phyloP scores from a whole-genome alignment of 139 green algal genomes.

The Asterochloris erici region DNA sequence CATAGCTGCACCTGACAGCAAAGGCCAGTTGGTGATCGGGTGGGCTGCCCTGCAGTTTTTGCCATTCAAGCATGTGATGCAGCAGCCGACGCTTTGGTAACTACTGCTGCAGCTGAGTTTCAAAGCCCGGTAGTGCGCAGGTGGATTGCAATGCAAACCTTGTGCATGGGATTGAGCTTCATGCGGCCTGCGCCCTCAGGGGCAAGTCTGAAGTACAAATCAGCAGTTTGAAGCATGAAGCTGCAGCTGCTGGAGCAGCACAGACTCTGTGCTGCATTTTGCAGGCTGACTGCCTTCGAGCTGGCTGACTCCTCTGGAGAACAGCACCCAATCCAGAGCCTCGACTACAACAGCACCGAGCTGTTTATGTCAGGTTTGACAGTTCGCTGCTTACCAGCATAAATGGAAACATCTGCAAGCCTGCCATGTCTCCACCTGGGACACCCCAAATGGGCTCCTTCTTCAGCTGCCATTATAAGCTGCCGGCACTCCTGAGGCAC shows the following conservation, averaged over 20 bases:
- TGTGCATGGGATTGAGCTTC: no score
- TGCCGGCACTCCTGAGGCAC: not conserved
- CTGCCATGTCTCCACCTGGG: not conserved
- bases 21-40: not conserved
- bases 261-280: not conserved
- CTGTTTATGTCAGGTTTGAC: slow-evolving; percentile 29
- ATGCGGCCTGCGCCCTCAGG: no score
- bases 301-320: slow-evolving; percentile 31
- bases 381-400: not conserved
- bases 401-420: not conserved
- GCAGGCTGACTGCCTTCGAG: slow-evolving; percentile 54
- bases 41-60: no score
- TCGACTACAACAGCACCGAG: slow-evolving; percentile 12
- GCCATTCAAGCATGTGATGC: no score
- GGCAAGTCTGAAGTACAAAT: no score
- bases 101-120: no score
- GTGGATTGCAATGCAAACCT: no score
- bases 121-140: no score
- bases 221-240: no score
- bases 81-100: no score
- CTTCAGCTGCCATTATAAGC: not conserved
- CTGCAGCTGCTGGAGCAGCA: not conserved
- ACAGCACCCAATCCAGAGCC: slow-evolving; percentile 42
- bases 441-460: not conserved
- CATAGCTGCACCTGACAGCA: not conserved